phyloP scores from a whole-genome alignment of 116 monocot species.

The Trichopus zeylanicus region DNA sequence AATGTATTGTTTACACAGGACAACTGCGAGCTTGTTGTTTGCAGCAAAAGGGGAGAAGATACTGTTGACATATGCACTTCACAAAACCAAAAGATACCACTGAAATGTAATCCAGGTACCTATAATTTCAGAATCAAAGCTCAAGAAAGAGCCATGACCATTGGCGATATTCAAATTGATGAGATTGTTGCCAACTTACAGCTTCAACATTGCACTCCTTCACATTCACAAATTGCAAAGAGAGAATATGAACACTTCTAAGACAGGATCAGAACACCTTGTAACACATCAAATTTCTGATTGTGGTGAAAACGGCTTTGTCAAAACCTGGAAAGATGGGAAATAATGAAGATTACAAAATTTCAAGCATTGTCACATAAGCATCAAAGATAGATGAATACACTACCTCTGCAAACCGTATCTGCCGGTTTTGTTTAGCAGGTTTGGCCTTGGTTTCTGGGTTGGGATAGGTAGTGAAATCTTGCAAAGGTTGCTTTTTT shows the following conservation, averaged over 20 bases:
- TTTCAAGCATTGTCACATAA: neutral
- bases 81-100: neutral
- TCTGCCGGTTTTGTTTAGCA: constrained; percentile 16
- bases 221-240: neutral
- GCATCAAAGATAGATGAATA: neutral
- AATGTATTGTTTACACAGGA: neutral
- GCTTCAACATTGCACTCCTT: neutral
- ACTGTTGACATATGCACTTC: neutral
- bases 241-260: neutral
- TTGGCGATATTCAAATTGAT: neutral
- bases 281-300: constrained; percentile 1
- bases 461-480: constrained; percentile 8
- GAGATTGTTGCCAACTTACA: neutral
- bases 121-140: neutral
- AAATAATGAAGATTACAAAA: neutral
- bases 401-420: constrained; percentile 49
- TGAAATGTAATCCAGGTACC: neutral
- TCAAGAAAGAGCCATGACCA: neutral
- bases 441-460: constrained; percentile 21
- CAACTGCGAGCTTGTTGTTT: neutral
- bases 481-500: constrained; percentile 19
- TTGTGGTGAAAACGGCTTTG: neutral
- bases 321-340: constrained; percentile 1
- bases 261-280: neutral
- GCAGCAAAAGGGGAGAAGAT: neutral